Base-by-base conservation (phyloP, 768 basidiomycete genomes). In the Glaciozyma martinii region DNA sequence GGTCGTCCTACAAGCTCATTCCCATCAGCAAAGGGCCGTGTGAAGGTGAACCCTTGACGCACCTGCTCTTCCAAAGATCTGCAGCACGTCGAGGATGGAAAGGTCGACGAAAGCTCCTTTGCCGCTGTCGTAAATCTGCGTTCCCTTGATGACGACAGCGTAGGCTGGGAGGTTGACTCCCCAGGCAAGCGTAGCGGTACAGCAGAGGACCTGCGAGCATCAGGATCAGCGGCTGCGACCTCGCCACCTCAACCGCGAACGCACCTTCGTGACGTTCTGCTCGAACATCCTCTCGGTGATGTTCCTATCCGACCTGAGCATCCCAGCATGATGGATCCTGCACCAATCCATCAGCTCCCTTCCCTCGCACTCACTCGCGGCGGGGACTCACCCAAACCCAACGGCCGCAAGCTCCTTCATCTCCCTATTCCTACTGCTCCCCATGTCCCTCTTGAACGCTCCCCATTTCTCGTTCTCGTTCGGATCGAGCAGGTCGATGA, bases 151-250 rank as follows among this genome's bases (percentile, higher is more conserved):
- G 21, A 67, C 55, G 61, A 61, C 90, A 62, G 95, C 95, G 77
- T 98, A 94, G 23, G 95, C 95, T 42, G 95, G 95, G 67, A 99
- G 79, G 76, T 99, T 99, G 71, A 99, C 95, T 78, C 95, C 95
- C 95, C 95, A 99, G 7, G 95, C 95, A 50, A 99, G 81, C 4
- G 95, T 99, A 8, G 95, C 90, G 3, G 95, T 99, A 79, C 95
- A 99, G 76, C 90, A 95, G 23, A 99, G 80, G 58, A 99, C 93
- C 93, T 95, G 71, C 29, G 32, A 44, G 30, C 18, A 19, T n/a
- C 69, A 15, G 29, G 27, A n/a, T 58, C 29, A 65, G 55, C 46
- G 1, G 1, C 4, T 59, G 40, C n/a, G 37, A 40, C 37, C 37
- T 40, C 5, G 37, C 37, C 3, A 3, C 12, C 56, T 53, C 16